Percentiles rank a stretch among this genome's conserved stretches.
These are phyloP conservation scores for Eucalyptus tenuipes DNA, from an alignment of 345 rosid species.

Conservation along the genomic window DNA sequence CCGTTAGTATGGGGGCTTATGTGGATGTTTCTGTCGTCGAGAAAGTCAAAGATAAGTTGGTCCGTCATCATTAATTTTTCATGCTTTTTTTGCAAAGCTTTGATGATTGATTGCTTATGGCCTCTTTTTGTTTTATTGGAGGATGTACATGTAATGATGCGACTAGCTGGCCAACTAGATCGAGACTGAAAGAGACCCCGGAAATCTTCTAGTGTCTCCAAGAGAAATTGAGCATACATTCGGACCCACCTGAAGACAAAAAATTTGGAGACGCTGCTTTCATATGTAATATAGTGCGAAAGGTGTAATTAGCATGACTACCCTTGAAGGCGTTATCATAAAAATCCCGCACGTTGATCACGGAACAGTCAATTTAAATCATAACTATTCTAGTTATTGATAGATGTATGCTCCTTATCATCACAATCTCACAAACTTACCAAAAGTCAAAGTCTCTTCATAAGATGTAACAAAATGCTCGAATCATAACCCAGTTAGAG, in stretches of 20 bases:
- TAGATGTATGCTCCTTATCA: background rate
- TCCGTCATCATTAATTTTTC: background rate
- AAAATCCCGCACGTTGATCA: accelerated
- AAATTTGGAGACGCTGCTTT: background rate
- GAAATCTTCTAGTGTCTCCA: background rate
- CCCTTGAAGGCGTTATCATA: background rate
- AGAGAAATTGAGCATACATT: background rate
- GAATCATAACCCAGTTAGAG: background rate
- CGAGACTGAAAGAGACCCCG: background rate
- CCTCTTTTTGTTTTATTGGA: background rate
- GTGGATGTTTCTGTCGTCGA: background rate
- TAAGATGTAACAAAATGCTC: background rate
- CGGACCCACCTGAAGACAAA: background rate
- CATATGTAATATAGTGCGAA: background rate
- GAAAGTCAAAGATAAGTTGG: background rate
- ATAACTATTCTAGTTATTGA: background rate
- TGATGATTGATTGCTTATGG: background rate
- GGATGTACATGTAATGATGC: background rate
- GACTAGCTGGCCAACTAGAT: background rate
- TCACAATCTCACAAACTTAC: accelerated
- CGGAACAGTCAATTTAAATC: background rate
- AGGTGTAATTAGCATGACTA: background rate
- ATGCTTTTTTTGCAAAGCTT: background rate
- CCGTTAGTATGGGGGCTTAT: background rate
- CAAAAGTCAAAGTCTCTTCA: background rate